Base-by-base conservation (phyloP, 345 rosid species). In the Citrus maxima region DNA sequence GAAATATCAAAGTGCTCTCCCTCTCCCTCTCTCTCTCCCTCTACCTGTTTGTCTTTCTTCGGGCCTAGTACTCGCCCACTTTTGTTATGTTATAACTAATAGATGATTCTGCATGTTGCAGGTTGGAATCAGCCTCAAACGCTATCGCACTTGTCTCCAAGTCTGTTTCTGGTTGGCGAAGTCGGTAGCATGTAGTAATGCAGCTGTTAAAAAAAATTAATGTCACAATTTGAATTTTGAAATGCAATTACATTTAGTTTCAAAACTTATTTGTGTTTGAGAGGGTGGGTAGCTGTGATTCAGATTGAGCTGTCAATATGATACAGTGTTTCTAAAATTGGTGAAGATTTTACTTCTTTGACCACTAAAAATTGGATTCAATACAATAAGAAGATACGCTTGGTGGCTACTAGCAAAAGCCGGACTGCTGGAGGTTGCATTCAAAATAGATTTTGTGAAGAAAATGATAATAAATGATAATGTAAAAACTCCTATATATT, bases 41-140 rank as follows among this genome's bases (percentile, higher is more conserved):
- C 61, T 65, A 25, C 30, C 21, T 54, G 28, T 18, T 21, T 13
- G 51, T 46, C 16, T 46, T 46, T 13, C 1, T 46, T 46, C 0
- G 18, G 18, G 51, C 3, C 51, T 46, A 46, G 13, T 46, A 46
- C 51, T 10, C 3, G 18, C 51, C 51, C 51, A 46, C 18, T 46
- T 46, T 54, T 51, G 40, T 37, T 25, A 42, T 61, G 32, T 62
- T 4, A 51, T 35, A 46, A 34, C 34, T 60, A 46, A 68, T 60
- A 12, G 30, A 22, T 65, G 7, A 75, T 74, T 63, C 24, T 30
- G 10, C 76, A 30, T 73, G 73, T 65, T 89, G 82, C 88, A 96
- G 97, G 87, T 84, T 87, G 82, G 99, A 96, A 89, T 87, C 95
- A 65, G 88, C 97, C 78, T 89, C 98, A 37, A 90, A 84, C 81